phyloP scores from a whole-genome alignment of 2,329 filamentous ascomycete genomes.

The Venturia pyrina region DNA sequence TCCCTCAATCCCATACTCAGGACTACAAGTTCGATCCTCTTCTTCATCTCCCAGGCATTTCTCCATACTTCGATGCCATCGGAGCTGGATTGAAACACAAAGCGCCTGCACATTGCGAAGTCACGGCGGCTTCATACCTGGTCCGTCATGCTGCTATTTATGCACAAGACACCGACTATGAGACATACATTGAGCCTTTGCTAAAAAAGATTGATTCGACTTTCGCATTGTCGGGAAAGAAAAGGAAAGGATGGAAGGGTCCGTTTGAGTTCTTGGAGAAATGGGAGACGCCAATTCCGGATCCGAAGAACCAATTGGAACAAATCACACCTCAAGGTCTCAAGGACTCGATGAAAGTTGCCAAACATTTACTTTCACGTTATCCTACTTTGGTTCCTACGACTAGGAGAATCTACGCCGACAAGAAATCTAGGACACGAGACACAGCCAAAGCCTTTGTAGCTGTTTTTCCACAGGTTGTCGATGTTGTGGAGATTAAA shows the following conservation, averaged over 20 bases:
- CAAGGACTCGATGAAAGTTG: constrained; percentile 14
- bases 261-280: constrained; percentile 13
- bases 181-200: constrained; percentile 48
- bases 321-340: constrained; percentile 15
- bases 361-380: constrained; percentile 13
- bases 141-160: constrained; percentile 52
- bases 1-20: constrained; percentile 7
- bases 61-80: constrained; percentile 46
- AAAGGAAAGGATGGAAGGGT: constrained; percentile 13
- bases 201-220: constrained; percentile 23
- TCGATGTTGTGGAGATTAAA: constrained; percentile 25
- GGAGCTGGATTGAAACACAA: constrained; percentile 26
- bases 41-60: constrained; percentile 45
- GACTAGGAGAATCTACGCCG: constrained; percentile 19
- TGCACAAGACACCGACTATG: constrained; percentile 49
- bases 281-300: constrained; percentile 14
- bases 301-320: constrained; percentile 13
- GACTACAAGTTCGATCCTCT: constrained; percentile 39
- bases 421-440: constrained; percentile 27
- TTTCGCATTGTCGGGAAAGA: constrained; percentile 4
- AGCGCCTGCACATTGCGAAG: constrained; percentile 39
- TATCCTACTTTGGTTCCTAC: constrained; percentile 14
- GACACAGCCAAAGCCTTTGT: constrained; percentile 25
- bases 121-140: constrained; percentile 44
- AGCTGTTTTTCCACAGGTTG: constrained; percentile 22